Percentiles rank a stretch among this genome's conserved stretches.
Evolutionary conservation across 2,329 filamentous ascomycete species (phyloP).

Genomic region (Cyphellophora europaea): DNA sequence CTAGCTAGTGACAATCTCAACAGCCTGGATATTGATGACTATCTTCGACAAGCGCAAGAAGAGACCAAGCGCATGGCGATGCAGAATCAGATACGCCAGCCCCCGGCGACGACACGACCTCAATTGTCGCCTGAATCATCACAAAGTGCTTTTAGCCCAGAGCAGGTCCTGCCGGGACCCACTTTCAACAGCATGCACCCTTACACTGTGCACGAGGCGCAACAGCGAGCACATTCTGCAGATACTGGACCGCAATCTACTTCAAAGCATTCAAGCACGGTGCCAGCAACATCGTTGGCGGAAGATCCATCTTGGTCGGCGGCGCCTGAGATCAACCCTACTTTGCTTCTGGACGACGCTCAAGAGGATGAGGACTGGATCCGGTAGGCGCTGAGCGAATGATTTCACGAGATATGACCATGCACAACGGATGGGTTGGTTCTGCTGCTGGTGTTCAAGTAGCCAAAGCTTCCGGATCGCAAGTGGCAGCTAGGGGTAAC

Average conservation of each 20-base stretch:
- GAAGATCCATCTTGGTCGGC: slow-evolving; percentile 18
- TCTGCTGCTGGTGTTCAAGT: too few relatives aligned
- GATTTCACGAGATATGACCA: too few relatives aligned
- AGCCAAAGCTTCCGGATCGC: too few relatives aligned
- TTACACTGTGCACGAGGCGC: slow-evolving; percentile 17
- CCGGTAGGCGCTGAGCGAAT: too few relatives aligned
- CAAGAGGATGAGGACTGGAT: slow-evolving; percentile 19
- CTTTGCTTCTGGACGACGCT: slow-evolving; percentile 15
- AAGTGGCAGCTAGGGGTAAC: too few relatives aligned
- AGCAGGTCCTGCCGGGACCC: not conserved
- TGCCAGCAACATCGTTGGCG: slow-evolving; percentile 6
- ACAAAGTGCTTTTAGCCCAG: not conserved
- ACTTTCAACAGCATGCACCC: slow-evolving; percentile 5
- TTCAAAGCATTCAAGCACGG: too few relatives aligned
- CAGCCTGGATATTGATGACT: slow-evolving; percentile 34
- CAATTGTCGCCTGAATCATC: not conserved
- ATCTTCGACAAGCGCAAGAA: slow-evolving; percentile 24
- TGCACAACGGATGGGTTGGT: too few relatives aligned
- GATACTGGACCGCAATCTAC: too few relatives aligned
- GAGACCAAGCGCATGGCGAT: slow-evolving; percentile 16
- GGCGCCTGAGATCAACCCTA: slow-evolving; percentile 14
- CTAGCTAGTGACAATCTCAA: slow-evolving; percentile 30
- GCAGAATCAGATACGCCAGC: slow-evolving; percentile 12
- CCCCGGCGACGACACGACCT: not conserved
- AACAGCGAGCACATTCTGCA: slow-evolving; percentile 17